These are phyloP conservation scores for Pyrenochaeta sp. DNA, from an alignment of 2,329 filamentous ascomycete genomes.

Conservation along the genomic window DNA sequence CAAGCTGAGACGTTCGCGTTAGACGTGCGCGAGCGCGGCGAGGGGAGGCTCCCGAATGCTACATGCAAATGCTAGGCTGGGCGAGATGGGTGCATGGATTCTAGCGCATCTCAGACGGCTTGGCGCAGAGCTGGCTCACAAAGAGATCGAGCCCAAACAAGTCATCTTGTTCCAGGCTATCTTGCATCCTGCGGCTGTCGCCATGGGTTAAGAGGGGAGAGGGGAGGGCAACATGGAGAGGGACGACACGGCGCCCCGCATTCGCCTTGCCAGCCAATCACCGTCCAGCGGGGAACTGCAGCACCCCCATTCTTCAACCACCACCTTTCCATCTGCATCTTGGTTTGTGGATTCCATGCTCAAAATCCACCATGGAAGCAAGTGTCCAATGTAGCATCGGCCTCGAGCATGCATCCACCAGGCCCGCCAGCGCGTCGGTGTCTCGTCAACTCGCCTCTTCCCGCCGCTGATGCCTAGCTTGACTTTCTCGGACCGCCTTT, in stretches of 20 bases:
- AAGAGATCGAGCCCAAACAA: neutral
- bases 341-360: too few relatives aligned
- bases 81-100: conserved; percentile 6
- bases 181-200: conserved; percentile 3
- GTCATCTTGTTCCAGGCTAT: neutral
- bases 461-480: neutral
- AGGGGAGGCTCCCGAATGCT: conserved; percentile 12
- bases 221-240: conserved; percentile 2
- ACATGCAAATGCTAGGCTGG: conserved; percentile 4
- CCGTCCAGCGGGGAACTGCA: neutral
- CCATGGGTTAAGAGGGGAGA: too few relatives aligned
- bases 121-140: conserved; percentile 8
- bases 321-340: too few relatives aligned
- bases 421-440: too few relatives aligned
- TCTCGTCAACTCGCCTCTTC: neutral
- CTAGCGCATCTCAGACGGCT: conserved; percentile 15
- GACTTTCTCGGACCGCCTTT: neutral
- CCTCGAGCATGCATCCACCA: too few relatives aligned
- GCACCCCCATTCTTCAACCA: too few relatives aligned
- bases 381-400: too few relatives aligned
- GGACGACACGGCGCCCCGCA: conserved; percentile 21
- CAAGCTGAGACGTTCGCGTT: conserved; percentile 8
- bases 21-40: conserved; percentile 1
- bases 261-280: conserved; percentile 17
- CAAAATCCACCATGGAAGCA: too few relatives aligned